Evolutionary conservation across 108 stramenopile species (phyloP).

Genomic region (Asterionellopsis glacialis): DNA sequence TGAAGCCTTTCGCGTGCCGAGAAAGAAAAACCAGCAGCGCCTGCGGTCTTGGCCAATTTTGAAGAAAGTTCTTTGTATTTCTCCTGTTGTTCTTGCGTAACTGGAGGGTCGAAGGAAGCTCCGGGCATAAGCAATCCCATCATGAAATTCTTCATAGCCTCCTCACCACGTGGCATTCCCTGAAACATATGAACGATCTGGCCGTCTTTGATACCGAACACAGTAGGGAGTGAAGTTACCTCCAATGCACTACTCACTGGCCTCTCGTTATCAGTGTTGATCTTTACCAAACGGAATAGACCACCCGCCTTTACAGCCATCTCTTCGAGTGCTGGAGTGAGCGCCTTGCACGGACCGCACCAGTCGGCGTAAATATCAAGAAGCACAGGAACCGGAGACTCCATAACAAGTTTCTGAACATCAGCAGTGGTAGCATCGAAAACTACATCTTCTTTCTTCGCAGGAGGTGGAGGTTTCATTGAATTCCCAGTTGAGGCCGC

Average conservation of each 20-base stretch:
- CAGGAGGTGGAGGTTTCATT: slow-evolving; percentile 35
- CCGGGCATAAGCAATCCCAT: slow-evolving; percentile 71
- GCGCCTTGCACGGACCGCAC: slow-evolving; percentile 79
- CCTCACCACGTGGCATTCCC: slow-evolving; percentile 77
- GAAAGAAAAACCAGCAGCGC: slow-evolving; percentile 73
- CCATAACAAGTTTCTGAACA: slow-evolving; percentile 69
- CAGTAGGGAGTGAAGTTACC: slow-evolving; percentile 78
- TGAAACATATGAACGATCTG: slow-evolving; percentile 74
- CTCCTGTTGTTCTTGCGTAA: slow-evolving; percentile 43
- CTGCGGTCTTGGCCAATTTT: slow-evolving; percentile 64
- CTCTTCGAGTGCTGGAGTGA: slow-evolving; percentile 81
- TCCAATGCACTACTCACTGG: slow-evolving; percentile 62
- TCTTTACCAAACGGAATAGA: slow-evolving; percentile 76
- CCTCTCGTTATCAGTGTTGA: slow-evolving; percentile 81
- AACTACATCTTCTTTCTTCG: slow-evolving; percentile 66
- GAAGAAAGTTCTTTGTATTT: slow-evolving; percentile 59
- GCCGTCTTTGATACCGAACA: slow-evolving; percentile 81
- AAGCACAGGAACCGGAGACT: slow-evolving; percentile 85
- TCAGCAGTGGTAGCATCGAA: slow-evolving; percentile 72
- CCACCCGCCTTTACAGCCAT: slow-evolving; percentile 80
- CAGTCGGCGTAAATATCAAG: slow-evolving; percentile 83
- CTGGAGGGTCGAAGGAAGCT: slow-evolving; percentile 49
- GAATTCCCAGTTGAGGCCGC: slow-evolving; percentile 17
- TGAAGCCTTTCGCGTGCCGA: slow-evolving; percentile 66
- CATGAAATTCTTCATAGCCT: slow-evolving; percentile 71